phyloP scores from a whole-genome alignment of 129 eudicot species.

The Helianthus annuus region HanXRQr2.0-SUNRISE NC_035442.2:46937573-46938072 shows the following conservation, averaged over 20 bases:
- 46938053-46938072: no score
- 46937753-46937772: slow-evolving; percentile 40
- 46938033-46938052: no score
- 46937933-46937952: not conserved
- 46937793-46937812: slow-evolving; percentile 47
- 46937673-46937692: slow-evolving; percentile 59
- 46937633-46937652: slow-evolving; percentile 71
- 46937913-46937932: slow-evolving; percentile 30
- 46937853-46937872: slow-evolving; percentile 78
- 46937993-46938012: not conserved
- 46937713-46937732: slow-evolving; percentile 32
- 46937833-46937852: slow-evolving; percentile 48
- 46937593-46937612: slow-evolving; percentile 74
- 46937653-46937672: slow-evolving; percentile 67
- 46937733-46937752: slow-evolving; percentile 36
- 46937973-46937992: no score
- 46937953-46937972: not conserved
- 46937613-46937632: slow-evolving; percentile 53
- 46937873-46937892: slow-evolving; percentile 91
- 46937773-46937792: slow-evolving; percentile 49
- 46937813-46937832: slow-evolving; percentile 43
- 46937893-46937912: slow-evolving; percentile 82
- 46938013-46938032: not conserved
- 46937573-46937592: no score
- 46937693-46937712: slow-evolving; percentile 65